Percentiles rank a stretch among this genome's conserved stretches.
Conservation (phyloP, 306 rosid genomes). For the Cucumis hystrix region DNA sequence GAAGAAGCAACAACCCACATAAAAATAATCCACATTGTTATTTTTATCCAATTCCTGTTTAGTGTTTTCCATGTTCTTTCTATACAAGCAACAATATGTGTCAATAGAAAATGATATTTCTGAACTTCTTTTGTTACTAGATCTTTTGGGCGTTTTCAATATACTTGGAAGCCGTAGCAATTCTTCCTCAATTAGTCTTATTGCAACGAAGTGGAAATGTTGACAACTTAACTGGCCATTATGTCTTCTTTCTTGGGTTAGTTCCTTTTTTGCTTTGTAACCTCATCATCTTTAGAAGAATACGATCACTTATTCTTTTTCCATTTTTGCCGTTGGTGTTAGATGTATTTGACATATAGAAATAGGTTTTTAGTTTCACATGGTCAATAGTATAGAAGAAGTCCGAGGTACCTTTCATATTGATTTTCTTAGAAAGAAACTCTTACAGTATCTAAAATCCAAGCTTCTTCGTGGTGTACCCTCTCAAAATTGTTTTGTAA, state of each 20-base stretch:
- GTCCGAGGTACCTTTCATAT: background rate
- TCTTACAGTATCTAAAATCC: background rate
- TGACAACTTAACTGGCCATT: conserved; percentile 88
- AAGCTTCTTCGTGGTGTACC: background rate
- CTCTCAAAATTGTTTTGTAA: background rate
- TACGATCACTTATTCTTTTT: background rate
- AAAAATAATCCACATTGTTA: background rate
- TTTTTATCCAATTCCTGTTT: background rate
- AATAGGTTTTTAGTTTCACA: background rate
- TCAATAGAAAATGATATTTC: conserved; percentile 6
- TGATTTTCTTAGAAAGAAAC: background rate
- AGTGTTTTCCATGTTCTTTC: background rate
- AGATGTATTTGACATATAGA: background rate
- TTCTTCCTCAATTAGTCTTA: conserved; percentile 82
- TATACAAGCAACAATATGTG: background rate
- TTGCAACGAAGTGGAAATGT: conserved; percentile 88
- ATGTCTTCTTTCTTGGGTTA: conserved; percentile 86
- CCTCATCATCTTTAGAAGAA: background rate
- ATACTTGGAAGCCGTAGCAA: conserved; percentile 87
- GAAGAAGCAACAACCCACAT: too few species aligned
- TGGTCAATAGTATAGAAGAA: background rate
- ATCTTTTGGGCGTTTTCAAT: conserved; percentile 90
- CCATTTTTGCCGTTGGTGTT: background rate
- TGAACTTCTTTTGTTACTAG: conserved; percentile 25
- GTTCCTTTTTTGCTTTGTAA: background rate